These are phyloP conservation scores for Leptographium wingfieldii DNA, from an alignment of 2,329 filamentous ascomycete species.

Conservation along the genomic window DNA sequence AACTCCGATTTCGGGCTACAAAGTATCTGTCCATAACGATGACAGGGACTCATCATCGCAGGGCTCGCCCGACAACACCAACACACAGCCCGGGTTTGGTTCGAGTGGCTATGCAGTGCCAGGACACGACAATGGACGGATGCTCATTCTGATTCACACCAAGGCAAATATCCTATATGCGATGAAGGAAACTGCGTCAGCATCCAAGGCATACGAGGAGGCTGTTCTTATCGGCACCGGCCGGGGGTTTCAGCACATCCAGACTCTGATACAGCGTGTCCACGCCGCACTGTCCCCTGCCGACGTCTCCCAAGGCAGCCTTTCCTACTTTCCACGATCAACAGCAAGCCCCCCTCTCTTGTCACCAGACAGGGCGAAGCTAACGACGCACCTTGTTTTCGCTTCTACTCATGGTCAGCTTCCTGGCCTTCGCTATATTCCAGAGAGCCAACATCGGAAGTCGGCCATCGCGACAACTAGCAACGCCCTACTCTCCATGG, in stretches of 20 bases:
- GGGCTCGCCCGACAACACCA: neutral
- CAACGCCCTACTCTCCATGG: constrained; percentile 85
- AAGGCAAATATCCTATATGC: constrained; percentile 98
- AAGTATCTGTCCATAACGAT: neutral
- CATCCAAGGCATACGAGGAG: constrained; percentile 86
- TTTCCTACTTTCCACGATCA: constrained; percentile 6
- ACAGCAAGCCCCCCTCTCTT: constrained; percentile 58
- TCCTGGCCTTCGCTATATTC: constrained; percentile 63
- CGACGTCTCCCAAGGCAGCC: constrained; percentile 13
- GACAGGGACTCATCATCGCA: neutral
- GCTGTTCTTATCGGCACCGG: constrained; percentile 82
- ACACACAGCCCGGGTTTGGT: constrained; percentile 43
- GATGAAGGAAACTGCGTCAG: constrained; percentile 65
- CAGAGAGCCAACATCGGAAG: constrained; percentile 57
- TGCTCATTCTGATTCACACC: constrained; percentile 86
- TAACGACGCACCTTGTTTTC: constrained; percentile 76
- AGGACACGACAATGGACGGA: constrained; percentile 78
- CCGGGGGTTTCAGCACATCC: constrained; percentile 55
- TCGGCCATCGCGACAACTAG: constrained; percentile 87
- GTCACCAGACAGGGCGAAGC: constrained; percentile 68
- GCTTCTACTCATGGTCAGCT: constrained; percentile 56
- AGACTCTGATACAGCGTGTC: constrained; percentile 66
- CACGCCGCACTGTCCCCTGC: constrained; percentile 52
- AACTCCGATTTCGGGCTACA: neutral
- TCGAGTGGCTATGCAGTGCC: constrained; percentile 77